Base-by-base conservation (phyloP, 1,284 basidiomycete genomes). In the Anthracocystis walkeri region DNA sequence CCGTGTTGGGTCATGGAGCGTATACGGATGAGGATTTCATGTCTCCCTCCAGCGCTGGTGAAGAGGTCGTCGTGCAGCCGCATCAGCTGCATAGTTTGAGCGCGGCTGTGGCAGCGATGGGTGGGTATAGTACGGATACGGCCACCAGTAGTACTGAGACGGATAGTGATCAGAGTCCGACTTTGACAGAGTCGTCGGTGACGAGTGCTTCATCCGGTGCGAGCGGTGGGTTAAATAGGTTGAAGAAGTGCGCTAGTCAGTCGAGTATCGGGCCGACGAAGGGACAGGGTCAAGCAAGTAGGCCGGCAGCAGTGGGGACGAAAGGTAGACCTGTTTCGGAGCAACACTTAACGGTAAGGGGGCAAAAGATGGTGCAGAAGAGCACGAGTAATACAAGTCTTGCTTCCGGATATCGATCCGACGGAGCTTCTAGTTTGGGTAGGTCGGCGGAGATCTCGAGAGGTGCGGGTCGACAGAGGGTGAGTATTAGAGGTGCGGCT, bases 401-500 rank as follows among this genome's bases (percentile, higher is more conserved):
- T 5, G 59, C 62, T 16, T 71, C 69, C 3, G 58, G 57, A 20
- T 71, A 72, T 27, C 61, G 65, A 18, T 75, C 65, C 8, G 73
- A 73, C 18, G 64, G 70, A 14, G 70, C 67, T 18, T 78, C 76
- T 3, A 75, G 71, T 25, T 60, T 80, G 1, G 77, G 79, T 4
- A 58, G 79, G 10, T 65, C 79, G 6, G 62, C 70, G 1, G 79
- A 80, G 31, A 79, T 80, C 35, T 59, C 70, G 8, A 55, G 77
- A 4, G 71, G 71, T 10, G 65, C 60, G 2, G 71, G 65, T 23
- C 61, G 71, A 6, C 44, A 74, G 0, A 49, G 65, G 1, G 58
- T 57, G 38, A 67, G 65, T 18, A 69, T 65, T 14, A 27, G 55
- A 50, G 65, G 65, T 25, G 58, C 62, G 18, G 56, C 58, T 8